Evolutionary conservation across 306 rosid genomes (phyloP).

Genomic region (Sphenostylis stenocarpa): DNA sequence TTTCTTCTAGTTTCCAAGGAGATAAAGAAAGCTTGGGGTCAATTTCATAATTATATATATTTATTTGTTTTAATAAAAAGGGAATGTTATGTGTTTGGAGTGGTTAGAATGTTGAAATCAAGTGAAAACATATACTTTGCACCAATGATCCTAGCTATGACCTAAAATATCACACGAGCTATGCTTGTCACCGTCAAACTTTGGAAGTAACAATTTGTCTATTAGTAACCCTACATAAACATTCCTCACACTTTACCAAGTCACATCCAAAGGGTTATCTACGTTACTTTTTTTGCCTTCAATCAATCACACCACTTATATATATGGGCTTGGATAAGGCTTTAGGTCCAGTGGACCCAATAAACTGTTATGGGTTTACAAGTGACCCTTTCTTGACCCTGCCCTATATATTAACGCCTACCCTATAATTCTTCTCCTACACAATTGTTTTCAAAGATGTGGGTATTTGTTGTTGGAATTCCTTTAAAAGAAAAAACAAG

Average conservation of each 20-base stretch:
- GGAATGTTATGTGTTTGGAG: slow-evolving; percentile 22
- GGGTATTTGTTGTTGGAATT: not conserved
- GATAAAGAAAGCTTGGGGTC: not conserved
- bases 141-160: slow-evolving; percentile 18
- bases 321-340: slow-evolving; percentile 26
- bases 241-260: slow-evolving; percentile 35
- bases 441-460: not conserved
- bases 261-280: slow-evolving; percentile 33
- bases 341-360: slow-evolving; percentile 34
- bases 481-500: not conserved
- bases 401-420: slow-evolving; percentile 13
- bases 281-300: not conserved
- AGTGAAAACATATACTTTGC: slow-evolving; percentile 17
- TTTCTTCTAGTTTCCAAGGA: not conserved
- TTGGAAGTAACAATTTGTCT: slow-evolving; percentile 34
- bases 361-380: not conserved
- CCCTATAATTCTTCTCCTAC: slow-evolving; percentile 14
- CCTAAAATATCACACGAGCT: slow-evolving; percentile 23
- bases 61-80: not conserved
- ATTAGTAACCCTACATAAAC: slow-evolving; percentile 38
- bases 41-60: not conserved
- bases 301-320: slow-evolving; percentile 6
- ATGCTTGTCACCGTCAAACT: slow-evolving; percentile 37
- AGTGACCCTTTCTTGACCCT: not conserved
- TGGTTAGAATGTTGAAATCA: slow-evolving; percentile 33